Base-by-base conservation (phyloP, 2,329 filamentous ascomycete genomes). In the Didymosphaeria variabile region DNA sequence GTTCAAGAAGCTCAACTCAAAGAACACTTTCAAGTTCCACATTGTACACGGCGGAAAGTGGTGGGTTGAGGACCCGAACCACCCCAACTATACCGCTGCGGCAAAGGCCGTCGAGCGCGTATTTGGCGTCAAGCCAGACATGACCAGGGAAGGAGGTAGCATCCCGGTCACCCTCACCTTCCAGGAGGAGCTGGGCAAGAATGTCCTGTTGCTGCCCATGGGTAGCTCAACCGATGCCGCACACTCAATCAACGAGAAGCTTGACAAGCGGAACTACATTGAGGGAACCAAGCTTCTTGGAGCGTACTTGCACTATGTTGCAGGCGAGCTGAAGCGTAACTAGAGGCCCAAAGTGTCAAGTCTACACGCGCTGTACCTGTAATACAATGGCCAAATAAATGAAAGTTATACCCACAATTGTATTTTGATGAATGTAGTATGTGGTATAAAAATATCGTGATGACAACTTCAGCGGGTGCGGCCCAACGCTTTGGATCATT, bases 1-100 rank as follows among this genome's bases (percentile, higher is more conserved):
- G 69, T 97, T 97, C 79, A 90, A 91, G 71, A 93, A 93, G 81
- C 86, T 98, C 36, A 87, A 88, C 67, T 95, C 91, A 81, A 99
- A 99, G 86, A 99, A 99, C 85, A 93, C 86, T 17, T 80, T 97
- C 75, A 91, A 92, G 72, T 89, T 93, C 56, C 89, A 85, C 76
- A 85, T 94, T 60, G 90, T 94, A 81, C 95, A 99, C 84, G 90
- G 89, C 61, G 95, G 95, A 70, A 97, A 97, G 83, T 99, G 95
- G 95, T 99, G 95, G 95, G 93, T 97, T 51, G 93, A 96, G 50
- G 94, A 91, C 76, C 94, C 95, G 32, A 95, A 97, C 83, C 94
- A 99, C 86, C 98, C 95, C 93, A 99, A 99, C 86, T 99, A 98
- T 82, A 87, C 89, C 32, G 94, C 94, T 29, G 95, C 95, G 15